Evolutionary conservation across 2,329 filamentous ascomycete genomes (phyloP).

Genomic region (Sarocladium oryzae): DNA sequence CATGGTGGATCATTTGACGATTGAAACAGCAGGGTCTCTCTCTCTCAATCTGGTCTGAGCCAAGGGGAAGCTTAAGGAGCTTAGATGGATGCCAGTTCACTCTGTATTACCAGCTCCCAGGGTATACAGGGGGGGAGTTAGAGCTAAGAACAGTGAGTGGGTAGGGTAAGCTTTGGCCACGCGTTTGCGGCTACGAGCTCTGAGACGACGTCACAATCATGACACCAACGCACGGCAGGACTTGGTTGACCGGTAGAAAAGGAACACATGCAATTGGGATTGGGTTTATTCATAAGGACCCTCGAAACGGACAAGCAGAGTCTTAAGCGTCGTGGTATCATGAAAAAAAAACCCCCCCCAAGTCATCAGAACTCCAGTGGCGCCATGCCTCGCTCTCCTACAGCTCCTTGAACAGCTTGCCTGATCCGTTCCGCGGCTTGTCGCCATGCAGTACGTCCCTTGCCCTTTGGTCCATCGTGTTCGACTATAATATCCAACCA

Average conservation of each 20-base stretch:
- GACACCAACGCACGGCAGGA: too few relatives aligned
- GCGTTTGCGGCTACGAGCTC: too few relatives aligned
- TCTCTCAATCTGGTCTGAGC: not conserved
- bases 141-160: too few relatives aligned
- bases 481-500: constrained; percentile 59
- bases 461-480: constrained; percentile 32
- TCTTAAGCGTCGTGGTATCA: not conserved
- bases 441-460: constrained; percentile 40
- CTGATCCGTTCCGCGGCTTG: constrained; percentile 38
- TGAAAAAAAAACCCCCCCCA: not conserved
- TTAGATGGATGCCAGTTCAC: not conserved
- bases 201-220: too few relatives aligned
- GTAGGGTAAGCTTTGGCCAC: too few relatives aligned
- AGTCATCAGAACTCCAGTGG: constrained; percentile 40
- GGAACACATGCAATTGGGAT: not conserved
- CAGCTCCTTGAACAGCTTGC: constrained; percentile 46
- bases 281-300: not conserved
- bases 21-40: constrained; percentile 8
- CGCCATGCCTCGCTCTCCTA: constrained; percentile 49
- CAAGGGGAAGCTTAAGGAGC: not conserved
- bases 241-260: too few relatives aligned
- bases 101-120: too few relatives aligned
- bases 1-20: constrained; percentile 8
- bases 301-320: not conserved
- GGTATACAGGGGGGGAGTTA: too few relatives aligned